Base-by-base conservation (phyloP, 306 rosid species). In the Calophaca sinica region DNA sequence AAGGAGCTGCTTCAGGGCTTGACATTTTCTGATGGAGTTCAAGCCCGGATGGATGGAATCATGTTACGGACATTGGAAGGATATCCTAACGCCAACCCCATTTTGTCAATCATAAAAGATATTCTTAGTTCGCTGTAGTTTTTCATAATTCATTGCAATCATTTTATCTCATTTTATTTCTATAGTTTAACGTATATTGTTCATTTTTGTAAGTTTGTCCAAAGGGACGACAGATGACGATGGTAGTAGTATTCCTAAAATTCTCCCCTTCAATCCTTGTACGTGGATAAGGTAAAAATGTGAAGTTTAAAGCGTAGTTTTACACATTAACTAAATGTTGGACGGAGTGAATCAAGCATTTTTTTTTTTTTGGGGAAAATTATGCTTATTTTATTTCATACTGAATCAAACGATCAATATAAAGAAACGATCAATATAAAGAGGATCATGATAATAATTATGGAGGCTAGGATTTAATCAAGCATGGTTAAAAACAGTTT, bases 31-130 rank as follows among this genome's bases (percentile, higher is more conserved):
- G 91, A 84, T 3, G 96, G 96, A 54, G 96, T 94, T 77, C 98
- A 94, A 86, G 96, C 97, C 49, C 85, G 96, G 71, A 88, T 88
- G 91, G 98, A 94, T 8, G 96, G 96, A 77, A 89, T 89, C 79
- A 68, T 87, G 86, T 85, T 94, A 76, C 89, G 85, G 72, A 88
- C 81, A 69, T 66, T 89, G 78, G 97, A 86, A 76, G 98, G 88
- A 71, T 63, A 71, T 87, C 73, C 91, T 62, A 61, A 51, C 70
- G 73, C 82, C 13, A 94, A 91, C 62, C 88, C 90, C 68, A 80
- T 91, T 15, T 82, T 91, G 53, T 48, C 79, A 74, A 75, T 91
- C 70, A 82, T 91, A 20, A 88, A 87, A 78, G 93, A 91, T 78
- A 87, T 84, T 79, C 86, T 87, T 38, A 82, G 88, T 64, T 89